Evolutionary conservation across 2,329 filamentous ascomycete genomes (phyloP).

Genomic region (Claviceps pazoutovae): DNA sequence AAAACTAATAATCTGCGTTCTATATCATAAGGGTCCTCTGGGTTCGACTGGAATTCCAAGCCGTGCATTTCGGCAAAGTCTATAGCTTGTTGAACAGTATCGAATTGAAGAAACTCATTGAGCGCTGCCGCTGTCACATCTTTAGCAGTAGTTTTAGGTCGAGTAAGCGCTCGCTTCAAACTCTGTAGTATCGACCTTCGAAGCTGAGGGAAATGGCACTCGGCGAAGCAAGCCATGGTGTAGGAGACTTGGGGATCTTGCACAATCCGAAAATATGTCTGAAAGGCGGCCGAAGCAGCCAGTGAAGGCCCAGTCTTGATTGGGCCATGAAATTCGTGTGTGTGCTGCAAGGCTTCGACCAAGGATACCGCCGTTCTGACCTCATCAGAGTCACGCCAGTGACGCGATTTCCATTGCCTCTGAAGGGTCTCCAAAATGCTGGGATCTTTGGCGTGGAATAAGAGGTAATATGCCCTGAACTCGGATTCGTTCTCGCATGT

Average conservation of each 20-base stretch:
- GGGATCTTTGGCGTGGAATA: conserved; percentile 47
- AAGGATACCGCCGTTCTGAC: conserved; percentile 49
- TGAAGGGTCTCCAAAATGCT: conserved; percentile 39
- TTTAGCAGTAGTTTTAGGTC: conserved; percentile 42
- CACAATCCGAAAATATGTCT: conserved; percentile 46
- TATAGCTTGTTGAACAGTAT: conserved; percentile 51
- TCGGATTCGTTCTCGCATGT: conserved; percentile 49
- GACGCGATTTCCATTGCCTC: conserved; percentile 40
- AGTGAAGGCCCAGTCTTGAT: conserved; percentile 34
- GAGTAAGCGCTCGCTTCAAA: conserved; percentile 39
- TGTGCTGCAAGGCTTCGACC: conserved; percentile 46
- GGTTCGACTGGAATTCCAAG: conserved; percentile 32
- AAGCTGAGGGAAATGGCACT: conserved; percentile 50
- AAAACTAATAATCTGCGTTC: conserved; percentile 29
- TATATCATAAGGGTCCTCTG: conserved; percentile 21
- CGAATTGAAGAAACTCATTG: conserved; percentile 49
- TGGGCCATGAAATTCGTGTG: conserved; percentile 42
- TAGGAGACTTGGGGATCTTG: conserved; percentile 45
- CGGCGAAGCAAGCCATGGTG: conserved; percentile 55
- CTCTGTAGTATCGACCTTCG: conserved; percentile 44
- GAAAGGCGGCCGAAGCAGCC: conserved; percentile 34
- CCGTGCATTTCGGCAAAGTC: conserved; percentile 47
- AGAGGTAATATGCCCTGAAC: conserved; percentile 50
- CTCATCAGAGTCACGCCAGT: conserved; percentile 41
- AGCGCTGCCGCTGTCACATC: conserved; percentile 44